Conservation (phyloP, 2,329 filamentous ascomycete species). For the Mycocentrospora acerina region DNA sequence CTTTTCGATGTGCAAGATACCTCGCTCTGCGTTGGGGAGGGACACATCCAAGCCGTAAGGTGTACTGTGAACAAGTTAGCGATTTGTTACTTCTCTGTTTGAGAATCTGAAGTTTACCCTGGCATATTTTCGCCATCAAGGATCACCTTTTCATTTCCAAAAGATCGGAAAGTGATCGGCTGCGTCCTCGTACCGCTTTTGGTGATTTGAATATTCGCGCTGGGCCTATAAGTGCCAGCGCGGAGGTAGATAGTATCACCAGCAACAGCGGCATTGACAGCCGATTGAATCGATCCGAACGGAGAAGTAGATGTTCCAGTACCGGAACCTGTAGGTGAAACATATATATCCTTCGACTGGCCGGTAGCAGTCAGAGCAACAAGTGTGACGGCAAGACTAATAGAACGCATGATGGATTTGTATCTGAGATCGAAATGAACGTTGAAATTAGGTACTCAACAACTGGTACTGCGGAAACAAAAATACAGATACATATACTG, state of each 20-base stretch:
- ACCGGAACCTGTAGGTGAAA: slow-evolving; percentile 46
- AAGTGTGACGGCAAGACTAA: slow-evolving; percentile 1
- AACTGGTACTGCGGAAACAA: no score
- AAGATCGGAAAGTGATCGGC: slow-evolving; percentile 12
- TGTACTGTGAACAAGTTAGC: neutral
- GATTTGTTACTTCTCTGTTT: neutral
- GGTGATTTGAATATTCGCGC: slow-evolving; percentile 51
- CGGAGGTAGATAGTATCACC: slow-evolving; percentile 51
- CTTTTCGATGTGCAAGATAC: slow-evolving; percentile 52
- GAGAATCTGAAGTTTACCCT: neutral
- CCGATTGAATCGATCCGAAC: slow-evolving; percentile 50
- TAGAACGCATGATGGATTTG: neutral
- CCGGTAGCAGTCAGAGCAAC: slow-evolving; percentile 1
- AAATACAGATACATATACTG: no score
- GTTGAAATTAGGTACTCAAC: no score
- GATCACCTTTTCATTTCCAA: slow-evolving; percentile 13
- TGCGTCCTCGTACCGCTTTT: slow-evolving; percentile 33
- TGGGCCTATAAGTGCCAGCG: slow-evolving; percentile 49
- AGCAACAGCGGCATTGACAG: slow-evolving; percentile 49
- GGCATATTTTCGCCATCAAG: slow-evolving; percentile 12
- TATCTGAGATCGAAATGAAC: no score
- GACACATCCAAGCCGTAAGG: slow-evolving; percentile 11
- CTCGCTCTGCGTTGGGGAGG: slow-evolving; percentile 43
- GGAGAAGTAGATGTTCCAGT: slow-evolving; percentile 45
- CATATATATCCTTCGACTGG: slow-evolving; percentile 43